A percentile compares a stretch with the other conserved stretches of the same genome.
Conservation (phyloP, 495 filamentous ascomycete genomes). For the Durotheca rogersii region DNA sequence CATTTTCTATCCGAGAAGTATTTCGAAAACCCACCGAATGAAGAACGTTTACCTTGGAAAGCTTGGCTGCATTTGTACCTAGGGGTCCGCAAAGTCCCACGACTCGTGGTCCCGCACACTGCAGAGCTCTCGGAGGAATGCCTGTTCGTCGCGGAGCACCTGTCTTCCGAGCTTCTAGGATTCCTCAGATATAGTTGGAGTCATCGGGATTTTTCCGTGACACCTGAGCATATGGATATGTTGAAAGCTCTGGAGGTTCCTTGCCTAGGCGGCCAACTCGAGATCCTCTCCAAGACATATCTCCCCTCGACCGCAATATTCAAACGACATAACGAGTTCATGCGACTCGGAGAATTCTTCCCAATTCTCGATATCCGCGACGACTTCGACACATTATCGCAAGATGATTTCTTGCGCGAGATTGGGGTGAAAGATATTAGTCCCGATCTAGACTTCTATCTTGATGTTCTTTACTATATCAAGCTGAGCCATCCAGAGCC, state of each 20-base stretch:
- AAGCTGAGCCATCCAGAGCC: neutral
- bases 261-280: slow-evolving; percentile 12
- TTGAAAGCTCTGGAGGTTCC: slow-evolving; percentile 12
- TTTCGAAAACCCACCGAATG: slow-evolving; percentile 10
- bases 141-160: slow-evolving; percentile 27
- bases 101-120: neutral
- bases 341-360: slow-evolving; percentile 27
- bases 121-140: slow-evolving; percentile 28
- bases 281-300: slow-evolving; percentile 17
- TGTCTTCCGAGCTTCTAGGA: slow-evolving; percentile 33
- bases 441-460: slow-evolving; percentile 6
- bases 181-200: slow-evolving; percentile 30
- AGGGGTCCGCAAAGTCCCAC: slow-evolving; percentile 3
- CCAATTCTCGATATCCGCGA: slow-evolving; percentile 23
- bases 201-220: neutral
- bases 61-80: slow-evolving; percentile 15
- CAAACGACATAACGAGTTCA: slow-evolving; percentile 15
- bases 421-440: neutral
- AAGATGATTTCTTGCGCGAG: slow-evolving; percentile 2
- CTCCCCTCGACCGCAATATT: slow-evolving; percentile 13
- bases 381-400: neutral
- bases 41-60: slow-evolving; percentile 9
- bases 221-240: neutral
- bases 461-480: slow-evolving; percentile 12
- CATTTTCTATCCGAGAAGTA: slow-evolving; percentile 24